Conservation (phyloP, 2,329 filamentous ascomycete species). For the Penicillium sp. region DNA sequence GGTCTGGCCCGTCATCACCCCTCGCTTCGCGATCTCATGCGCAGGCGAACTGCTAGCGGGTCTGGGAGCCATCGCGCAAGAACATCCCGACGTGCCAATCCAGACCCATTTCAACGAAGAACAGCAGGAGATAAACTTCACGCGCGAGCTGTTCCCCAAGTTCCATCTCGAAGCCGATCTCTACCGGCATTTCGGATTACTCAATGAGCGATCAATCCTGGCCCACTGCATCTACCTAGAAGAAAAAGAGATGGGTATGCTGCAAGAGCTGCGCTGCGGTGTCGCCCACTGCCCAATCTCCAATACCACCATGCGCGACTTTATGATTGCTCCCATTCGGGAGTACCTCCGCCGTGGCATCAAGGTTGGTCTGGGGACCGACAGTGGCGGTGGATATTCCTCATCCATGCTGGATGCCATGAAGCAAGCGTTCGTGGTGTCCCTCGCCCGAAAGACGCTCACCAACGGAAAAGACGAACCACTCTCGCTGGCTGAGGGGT, state of each 20-base stretch:
- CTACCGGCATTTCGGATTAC: constrained; percentile 58
- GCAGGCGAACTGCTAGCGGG: constrained; percentile 56
- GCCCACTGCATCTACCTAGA: constrained; percentile 68
- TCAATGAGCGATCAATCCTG: constrained; percentile 60
- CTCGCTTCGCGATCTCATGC: constrained; percentile 65
- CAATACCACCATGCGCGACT: constrained; percentile 63
- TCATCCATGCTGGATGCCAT: constrained; percentile 54
- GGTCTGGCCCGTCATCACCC: constrained; percentile 57
- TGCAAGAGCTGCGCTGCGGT: constrained; percentile 56
- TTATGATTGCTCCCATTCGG: constrained; percentile 61
- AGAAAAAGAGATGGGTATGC: constrained; percentile 55
- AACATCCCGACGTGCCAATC: constrained; percentile 56
- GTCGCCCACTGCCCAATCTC: constrained; percentile 66
- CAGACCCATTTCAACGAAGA: constrained; percentile 72
- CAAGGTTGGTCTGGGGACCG: constrained; percentile 68
- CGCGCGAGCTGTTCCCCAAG: constrained; percentile 57
- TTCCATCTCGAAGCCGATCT: constrained; percentile 62
- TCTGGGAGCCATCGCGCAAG: constrained; percentile 56
- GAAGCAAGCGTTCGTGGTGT: constrained; percentile 57
- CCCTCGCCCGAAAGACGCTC: constrained; percentile 38
- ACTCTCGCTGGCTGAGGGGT: constrained; percentile 55
- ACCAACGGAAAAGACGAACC: constrained; percentile 46
- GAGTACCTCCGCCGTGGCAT: constrained; percentile 60
- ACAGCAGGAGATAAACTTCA: constrained; percentile 60
- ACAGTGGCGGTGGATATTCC: constrained; percentile 65